Percentiles rank a stretch among this genome's conserved stretches.
Evolutionary conservation across 805 yeast species (phyloP).

Genomic region (Candida jianshihensis): DNA sequence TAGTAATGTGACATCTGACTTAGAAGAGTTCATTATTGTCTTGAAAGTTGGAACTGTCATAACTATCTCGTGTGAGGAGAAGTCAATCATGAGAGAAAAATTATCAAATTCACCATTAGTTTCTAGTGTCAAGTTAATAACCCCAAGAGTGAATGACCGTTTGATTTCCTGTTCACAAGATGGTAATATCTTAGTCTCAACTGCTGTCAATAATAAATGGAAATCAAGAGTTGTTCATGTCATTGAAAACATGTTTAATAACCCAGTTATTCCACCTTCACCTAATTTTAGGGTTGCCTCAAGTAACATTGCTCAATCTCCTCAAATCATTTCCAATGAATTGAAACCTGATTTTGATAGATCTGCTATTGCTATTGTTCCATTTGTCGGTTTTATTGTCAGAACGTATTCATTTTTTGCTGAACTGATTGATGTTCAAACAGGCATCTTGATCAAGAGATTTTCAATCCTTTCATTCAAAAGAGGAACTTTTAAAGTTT

Average conservation of each 20-base stretch:
- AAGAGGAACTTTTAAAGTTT: conserved; percentile 49
- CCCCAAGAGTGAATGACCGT: conserved; percentile 73
- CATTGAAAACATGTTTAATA: conserved; percentile 31
- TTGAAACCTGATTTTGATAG: conserved; percentile 14
- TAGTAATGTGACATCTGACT: conserved; percentile 12
- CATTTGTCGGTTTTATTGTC: conserved; percentile 70
- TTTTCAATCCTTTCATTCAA: conserved; percentile 59
- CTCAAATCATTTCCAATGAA: neutral
- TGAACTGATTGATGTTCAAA: conserved; percentile 69
- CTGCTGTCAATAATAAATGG: conserved; percentile 59
- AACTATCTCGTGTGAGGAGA: conserved; percentile 43
- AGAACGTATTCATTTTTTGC: conserved; percentile 50
- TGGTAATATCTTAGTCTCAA: conserved; percentile 51
- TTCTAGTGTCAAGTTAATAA: conserved; percentile 47
- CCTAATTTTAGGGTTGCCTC: neutral
- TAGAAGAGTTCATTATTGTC: conserved; percentile 43
- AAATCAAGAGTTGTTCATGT: conserved; percentile 44
- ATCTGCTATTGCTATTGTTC: conserved; percentile 43
- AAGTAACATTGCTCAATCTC: neutral
- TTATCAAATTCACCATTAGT: conserved; percentile 31
- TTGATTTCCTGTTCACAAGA: conserved; percentile 46
- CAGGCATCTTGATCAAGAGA: conserved; percentile 61
- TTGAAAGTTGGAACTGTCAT: conserved; percentile 43
- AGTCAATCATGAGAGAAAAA: conserved; percentile 30
- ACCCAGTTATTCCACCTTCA: conserved; percentile 7